Evolutionary conservation across 2,329 filamentous ascomycete species (phyloP), one percentile per base, ranked within the genome.

Genomic region (Aspergillus arachidicola): DNA sequence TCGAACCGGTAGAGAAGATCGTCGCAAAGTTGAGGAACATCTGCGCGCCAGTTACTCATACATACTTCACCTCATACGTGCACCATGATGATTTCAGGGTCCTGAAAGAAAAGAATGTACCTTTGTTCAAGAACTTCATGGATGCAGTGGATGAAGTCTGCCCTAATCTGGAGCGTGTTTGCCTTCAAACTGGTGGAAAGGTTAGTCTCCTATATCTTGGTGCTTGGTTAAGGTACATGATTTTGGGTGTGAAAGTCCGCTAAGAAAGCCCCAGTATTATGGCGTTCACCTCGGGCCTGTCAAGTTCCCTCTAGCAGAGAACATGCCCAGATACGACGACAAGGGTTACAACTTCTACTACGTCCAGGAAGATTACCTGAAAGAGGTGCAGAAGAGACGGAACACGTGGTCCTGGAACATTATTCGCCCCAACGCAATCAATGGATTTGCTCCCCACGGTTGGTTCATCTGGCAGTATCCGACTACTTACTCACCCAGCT

Each of bases 61-160:
- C 74, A 2, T 78, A 68, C 64, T 78, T 75, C 62, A 68, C 72
- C 2, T 76, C 76, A 0, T 77, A 77, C 53, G 69, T 75, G 3
- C 75, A 78, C 53, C 64, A 57, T n/a, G 70, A 76, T 50, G 69
- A 75, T 51, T 75, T 77, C 58, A 64, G 16, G 10, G 32, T 68
- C 12, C 63, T 78, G 2, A 68, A 65, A 6, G 66, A 68, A 1
- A 60, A 60, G 10, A 78, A 78, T 28, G 62, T 68, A 9, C 68
- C 72, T 0, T 64, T 78, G 12, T 78, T 78, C 59, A 57, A 69
- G 41, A 78, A 77, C 45, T 78, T 78, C 51, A 53, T 78, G 11
- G 66, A 65, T n/a, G 65, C 73, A 0, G 57, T 78, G 4, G 69
- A 68, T 48, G 43, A 56, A 4, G 68, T 71, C 2, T 70, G 69